Base-by-base conservation (phyloP, 2,329 filamentous ascomycete genomes). In the Metarhizium sp. region DNA sequence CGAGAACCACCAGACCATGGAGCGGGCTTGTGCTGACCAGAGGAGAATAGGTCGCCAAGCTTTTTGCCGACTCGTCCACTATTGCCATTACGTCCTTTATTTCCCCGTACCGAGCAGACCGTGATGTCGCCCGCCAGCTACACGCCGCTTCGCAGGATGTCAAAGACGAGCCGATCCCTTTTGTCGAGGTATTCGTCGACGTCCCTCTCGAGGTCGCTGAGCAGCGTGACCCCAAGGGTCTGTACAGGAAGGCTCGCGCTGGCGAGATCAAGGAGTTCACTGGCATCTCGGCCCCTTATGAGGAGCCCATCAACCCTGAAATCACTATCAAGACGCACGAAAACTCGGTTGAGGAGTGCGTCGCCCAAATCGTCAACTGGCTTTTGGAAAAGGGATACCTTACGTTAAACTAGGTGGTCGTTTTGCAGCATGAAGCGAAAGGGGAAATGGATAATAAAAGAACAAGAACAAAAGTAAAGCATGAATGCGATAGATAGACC, bases 261-360 rank as follows among this genome's bases (percentile, higher is more conserved):
- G 94, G 94, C 48, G 85, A 95, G 71, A 97, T 97, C 73, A 94
- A 95, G 74, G 90, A 97, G 63, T 99, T 99, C 70, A 99, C 94
- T 1, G 94, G 94, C 55, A 90, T 97, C 66, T 92, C 87, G 62
- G 91, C 92, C 34, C 94, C 94, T 2, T 99, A 99, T 70, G 94
- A 99, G 81, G 89, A 84, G 59, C 94, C 94, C 5, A 77, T 86
- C 69, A 84, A 84, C 57, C 82, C 94, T 1, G 94, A 99, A 78
- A 88, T 99, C 62, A 86, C 87, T 63, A 89, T 99, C 68, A 81
- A 83, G 74, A 95, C 88, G 49, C 84, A 90, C 66, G 80, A 92
- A 77, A 82, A 85, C 66, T 87, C 84, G 16, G 89, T 97, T 3
- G 88, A 95, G 78, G 90, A 96, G 68, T 91, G 88, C 55, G 92